Evolutionary conservation across 1,284 basidiomycete species (phyloP), one percentile per base, ranked within the genome.

Genomic region (Tremellales sp.): DNA sequence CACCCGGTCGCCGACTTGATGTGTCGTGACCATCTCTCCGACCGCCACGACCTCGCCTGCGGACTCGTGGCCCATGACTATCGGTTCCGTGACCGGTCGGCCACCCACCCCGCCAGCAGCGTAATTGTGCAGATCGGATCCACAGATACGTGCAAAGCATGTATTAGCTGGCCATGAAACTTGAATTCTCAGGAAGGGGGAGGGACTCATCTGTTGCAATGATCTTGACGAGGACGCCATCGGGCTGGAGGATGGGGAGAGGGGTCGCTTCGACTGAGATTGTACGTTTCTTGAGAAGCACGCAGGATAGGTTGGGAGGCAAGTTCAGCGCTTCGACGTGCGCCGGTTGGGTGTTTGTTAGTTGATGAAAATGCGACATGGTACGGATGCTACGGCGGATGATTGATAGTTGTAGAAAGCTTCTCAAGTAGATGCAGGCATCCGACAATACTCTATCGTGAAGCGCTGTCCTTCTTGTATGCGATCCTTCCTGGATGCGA

Each of bases 1-100:
- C 21, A 74, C 71, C 31, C 76, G 60, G 56, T 80, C 78, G 37
- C 81, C 73, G 26, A 68, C 51, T 40, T 70, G 67, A 50, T 71
- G 63, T 3, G 59, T 64, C 16, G 54, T 69, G 3, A 73, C 70
- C 19, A 61, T 39, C 21, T 66, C 63, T 9, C 71, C 71, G 1
- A 73, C 68, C 24, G 66, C 65, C 42, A 69, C 64, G 33, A 70
- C 69, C 53, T 65, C 65, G 36, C 71, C 70, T 1, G 66, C 61
- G 16, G 53, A 60, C 58, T 74, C 72, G 47, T 74, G 72, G 3
- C 72, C 72, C 58, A 73, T 66, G 3, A 71, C 65, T 35, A 73
- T 64, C n/a, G 73, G 71, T 37, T 70, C 53, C 5, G 50, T 60
- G 24, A 71, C 61, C 3, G 69, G 67, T 18, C 67, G 47, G 3